A percentile compares a stretch with the other conserved stretches of the same genome.
phyloP scores from a whole-genome alignment of 768 basidiomycete genomes.

The Tulasnella sp. region DNA sequence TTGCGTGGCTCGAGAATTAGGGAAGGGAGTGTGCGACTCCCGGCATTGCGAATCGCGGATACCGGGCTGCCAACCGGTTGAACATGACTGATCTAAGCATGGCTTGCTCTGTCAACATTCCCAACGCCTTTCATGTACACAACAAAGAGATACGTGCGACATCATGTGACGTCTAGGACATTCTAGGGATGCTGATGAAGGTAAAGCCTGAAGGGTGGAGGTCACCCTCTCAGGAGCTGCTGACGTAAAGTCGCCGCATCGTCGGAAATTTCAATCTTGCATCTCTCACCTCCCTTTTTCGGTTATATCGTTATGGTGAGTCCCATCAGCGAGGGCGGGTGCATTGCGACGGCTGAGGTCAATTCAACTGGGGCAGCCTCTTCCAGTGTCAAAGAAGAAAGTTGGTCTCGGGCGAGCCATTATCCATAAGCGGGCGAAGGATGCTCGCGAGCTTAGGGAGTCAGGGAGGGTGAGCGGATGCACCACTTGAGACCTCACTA shows the following conservation, averaged over 20 bases:
- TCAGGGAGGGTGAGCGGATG: conserved; percentile 52
- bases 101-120: neutral
- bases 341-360: neutral
- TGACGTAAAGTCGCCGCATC: neutral
- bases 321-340: neutral
- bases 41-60: neutral
- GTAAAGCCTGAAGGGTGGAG: neutral
- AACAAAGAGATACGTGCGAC: neutral
- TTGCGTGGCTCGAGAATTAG: neutral
- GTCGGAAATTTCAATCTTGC: neutral
- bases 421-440: conserved; percentile 81
- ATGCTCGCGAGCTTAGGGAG: conserved; percentile 48
- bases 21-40: neutral
- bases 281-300: neutral
- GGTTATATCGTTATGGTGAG: neutral
- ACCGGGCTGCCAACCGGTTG: neutral
- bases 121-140: neutral
- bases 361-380: neutral
- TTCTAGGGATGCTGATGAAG: neutral
- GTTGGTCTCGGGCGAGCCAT: conserved; percentile 87
- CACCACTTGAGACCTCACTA: conserved; percentile 8
- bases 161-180: neutral
- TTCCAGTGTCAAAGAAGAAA: conserved; percentile 18
- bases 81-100: neutral
- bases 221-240: neutral